Evolutionary conservation across 1,139 yeast genomes (phyloP).

Genomic region (Pichia sp.): DNA sequence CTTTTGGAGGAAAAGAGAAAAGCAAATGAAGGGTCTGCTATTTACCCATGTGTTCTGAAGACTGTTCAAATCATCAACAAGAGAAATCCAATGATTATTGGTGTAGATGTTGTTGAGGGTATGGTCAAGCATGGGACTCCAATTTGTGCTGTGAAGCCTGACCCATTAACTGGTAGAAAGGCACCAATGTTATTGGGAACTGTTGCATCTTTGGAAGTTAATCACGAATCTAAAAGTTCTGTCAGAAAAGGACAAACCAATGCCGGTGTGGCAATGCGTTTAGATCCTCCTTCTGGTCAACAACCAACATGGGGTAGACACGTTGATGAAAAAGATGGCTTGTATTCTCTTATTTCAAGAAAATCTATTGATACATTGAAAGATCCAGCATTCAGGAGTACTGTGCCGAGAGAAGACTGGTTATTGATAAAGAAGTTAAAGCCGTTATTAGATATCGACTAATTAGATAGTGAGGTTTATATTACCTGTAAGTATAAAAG

Average conservation of each 20-base stretch:
- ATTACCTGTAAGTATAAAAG: not conserved
- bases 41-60: constrained; percentile 91
- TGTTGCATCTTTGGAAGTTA: constrained; percentile 86
- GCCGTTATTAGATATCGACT: constrained; percentile 68
- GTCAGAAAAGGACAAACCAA: constrained; percentile 94
- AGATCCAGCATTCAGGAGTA: constrained; percentile 95
- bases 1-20: constrained; percentile 86
- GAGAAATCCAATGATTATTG: constrained; percentile 98
- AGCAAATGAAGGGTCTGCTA: constrained; percentile 83
- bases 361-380: constrained; percentile 93
- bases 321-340: constrained; percentile 84
- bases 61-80: constrained; percentile 95
- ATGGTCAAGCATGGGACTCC: constrained; percentile 89
- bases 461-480: not conserved
- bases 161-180: constrained; percentile 78
- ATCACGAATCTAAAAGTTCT: constrained; percentile 74
- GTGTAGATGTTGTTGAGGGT: constrained; percentile 96
- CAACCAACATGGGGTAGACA: constrained; percentile 99
- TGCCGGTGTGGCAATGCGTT: constrained; percentile 98
- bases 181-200: constrained; percentile 74
- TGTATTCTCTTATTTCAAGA: constrained; percentile 85
- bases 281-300: constrained; percentile 85
- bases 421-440: constrained; percentile 81
- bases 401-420: constrained; percentile 95
- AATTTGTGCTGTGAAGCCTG: constrained; percentile 86